Conservation (phyloP, 768 basidiomycete species). For the Coprinopsis marcescibilis region DNA sequence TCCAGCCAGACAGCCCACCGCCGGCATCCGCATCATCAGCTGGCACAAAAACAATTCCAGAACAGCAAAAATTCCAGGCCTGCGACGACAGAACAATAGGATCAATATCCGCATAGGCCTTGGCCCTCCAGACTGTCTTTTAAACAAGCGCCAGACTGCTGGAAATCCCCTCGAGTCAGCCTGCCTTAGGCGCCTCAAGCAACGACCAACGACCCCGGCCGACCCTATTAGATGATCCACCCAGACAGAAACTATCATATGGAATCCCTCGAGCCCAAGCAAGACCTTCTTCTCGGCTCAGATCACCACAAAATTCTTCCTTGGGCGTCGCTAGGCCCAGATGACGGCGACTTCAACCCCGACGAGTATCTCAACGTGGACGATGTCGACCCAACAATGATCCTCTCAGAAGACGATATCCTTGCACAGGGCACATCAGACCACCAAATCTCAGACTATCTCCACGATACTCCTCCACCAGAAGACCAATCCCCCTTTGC, state of each 20-base stretch:
- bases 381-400: not conserved
- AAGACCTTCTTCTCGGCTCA: conserved; percentile 1
- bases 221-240: conserved; percentile 12
- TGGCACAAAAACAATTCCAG: not conserved
- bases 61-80: not conserved
- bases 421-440: not conserved
- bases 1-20: not conserved
- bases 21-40: conserved; percentile 5
- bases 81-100: no score
- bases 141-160: no score
- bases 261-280: conserved; percentile 2
- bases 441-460: not conserved
- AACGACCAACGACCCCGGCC: no score
- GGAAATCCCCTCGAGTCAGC: no score
- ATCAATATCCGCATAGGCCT: no score
- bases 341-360: conserved; percentile 10
- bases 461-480: not conserved
- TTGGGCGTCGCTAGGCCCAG: conserved; percentile 9
- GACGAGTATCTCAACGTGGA: conserved; percentile 9
- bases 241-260: conserved; percentile 6
- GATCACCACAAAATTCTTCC: conserved; percentile 10
- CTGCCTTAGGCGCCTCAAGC: no score
- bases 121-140: no score
- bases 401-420: conserved; percentile 1
- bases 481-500: not conserved